Conservation (phyloP, 768 basidiomycete genomes). For the Tricholoma flavovirens region DNA sequence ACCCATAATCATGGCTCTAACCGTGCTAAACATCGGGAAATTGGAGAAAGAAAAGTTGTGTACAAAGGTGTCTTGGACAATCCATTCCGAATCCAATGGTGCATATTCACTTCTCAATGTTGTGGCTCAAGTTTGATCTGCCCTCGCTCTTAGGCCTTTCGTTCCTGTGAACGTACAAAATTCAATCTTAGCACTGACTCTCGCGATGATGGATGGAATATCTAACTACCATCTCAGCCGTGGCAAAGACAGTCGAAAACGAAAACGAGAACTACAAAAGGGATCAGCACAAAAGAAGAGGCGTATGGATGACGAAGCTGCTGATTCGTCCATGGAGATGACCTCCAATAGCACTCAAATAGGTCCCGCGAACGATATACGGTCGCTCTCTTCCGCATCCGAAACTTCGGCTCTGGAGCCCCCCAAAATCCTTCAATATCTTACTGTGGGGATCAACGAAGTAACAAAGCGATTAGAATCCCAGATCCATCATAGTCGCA, state of each 20-base stretch:
- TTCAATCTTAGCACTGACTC: conserved; percentile 42
- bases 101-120: conserved; percentile 8
- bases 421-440: conserved; percentile 41
- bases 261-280: conserved; percentile 26
- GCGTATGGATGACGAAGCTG: not conserved
- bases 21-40: conserved; percentile 44
- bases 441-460: conserved; percentile 70
- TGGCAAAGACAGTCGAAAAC: conserved; percentile 29
- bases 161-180: conserved; percentile 63
- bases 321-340: not conserved
- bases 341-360: not conserved
- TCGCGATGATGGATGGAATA: conserved; percentile 46
- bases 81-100: conserved; percentile 71
- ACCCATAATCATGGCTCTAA: conserved; percentile 57
- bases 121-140: conserved; percentile 4
- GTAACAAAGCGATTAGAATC: conserved; percentile 70
- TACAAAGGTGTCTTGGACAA: conserved; percentile 70
- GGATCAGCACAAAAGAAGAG: conserved; percentile 11
- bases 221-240: conserved; percentile 35
- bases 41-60: conserved; percentile 52
- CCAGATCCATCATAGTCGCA: conserved; percentile 35
- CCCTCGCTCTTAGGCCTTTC: conserved; percentile 44
- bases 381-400: not conserved
- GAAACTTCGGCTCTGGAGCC: conserved; percentile 7
- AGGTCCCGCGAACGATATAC: not conserved